Percentiles rank a stretch among this genome's conserved stretches.
These are phyloP conservation scores for Fusarium incarnatum DNA, from an alignment of 2,329 filamentous ascomycete genomes.

Conservation along the genomic window DNA sequence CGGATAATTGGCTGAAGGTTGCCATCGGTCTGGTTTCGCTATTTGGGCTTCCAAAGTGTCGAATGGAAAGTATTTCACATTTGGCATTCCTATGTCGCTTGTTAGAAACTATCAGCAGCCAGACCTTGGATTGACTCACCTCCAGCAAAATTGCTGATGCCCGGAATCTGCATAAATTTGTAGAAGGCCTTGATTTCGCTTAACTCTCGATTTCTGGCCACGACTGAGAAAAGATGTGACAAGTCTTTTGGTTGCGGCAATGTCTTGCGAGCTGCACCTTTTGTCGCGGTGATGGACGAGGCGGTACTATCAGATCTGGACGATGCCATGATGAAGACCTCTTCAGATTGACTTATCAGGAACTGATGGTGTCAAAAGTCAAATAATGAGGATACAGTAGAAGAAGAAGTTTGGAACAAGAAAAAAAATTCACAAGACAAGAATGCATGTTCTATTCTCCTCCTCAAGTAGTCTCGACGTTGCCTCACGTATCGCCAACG, in stretches of 20 bases:
- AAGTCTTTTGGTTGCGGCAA: conserved; percentile 72
- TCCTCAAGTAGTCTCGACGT: conserved; percentile 32
- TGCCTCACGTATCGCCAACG: conserved; percentile 14
- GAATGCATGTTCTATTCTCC: conserved; percentile 6
- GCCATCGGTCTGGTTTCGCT: conserved; percentile 79
- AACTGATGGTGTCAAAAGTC: background rate
- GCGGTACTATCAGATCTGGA: conserved; percentile 25
- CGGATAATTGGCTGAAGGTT: conserved; percentile 73
- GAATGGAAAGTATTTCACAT: conserved; percentile 86
- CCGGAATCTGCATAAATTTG: conserved; percentile 79
- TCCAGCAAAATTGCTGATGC: conserved; percentile 71
- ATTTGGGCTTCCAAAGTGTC: conserved; percentile 88
- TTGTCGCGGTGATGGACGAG: conserved; percentile 8
- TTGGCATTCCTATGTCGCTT: conserved; percentile 74
- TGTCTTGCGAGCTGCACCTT: conserved; percentile 20
- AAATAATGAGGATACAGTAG: background rate
- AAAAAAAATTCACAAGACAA: conserved; percentile 11
- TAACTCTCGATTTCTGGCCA: conserved; percentile 71
- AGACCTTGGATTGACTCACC: conserved; percentile 58
- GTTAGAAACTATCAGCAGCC: conserved; percentile 22
- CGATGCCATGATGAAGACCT: conserved; percentile 33
- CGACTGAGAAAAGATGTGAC: conserved; percentile 80
- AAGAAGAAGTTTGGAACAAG: background rate
- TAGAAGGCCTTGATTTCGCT: conserved; percentile 85
- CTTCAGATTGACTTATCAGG: conserved; percentile 1